Conservation (phyloP, 495 filamentous ascomycete species). For the Hypoxylon subgilvum region DNA sequence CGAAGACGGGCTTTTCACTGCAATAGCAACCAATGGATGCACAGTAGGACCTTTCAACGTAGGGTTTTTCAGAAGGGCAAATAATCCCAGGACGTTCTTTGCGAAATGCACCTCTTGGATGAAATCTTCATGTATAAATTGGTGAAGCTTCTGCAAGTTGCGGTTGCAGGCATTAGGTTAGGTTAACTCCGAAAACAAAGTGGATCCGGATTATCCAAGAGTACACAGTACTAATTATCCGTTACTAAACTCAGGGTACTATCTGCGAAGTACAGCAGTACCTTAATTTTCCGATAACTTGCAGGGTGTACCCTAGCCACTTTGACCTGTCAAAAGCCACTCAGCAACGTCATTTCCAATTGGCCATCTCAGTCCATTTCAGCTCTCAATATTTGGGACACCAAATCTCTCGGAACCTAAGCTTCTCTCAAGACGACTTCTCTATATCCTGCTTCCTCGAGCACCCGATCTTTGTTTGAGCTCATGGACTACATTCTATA, state of each 20-base stretch:
- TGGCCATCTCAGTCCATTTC: conserved; percentile 12
- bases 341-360: conserved; percentile 32
- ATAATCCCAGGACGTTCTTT: not conserved
- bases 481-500: conserved; percentile 6
- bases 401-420: not conserved
- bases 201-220: conserved; percentile 37
- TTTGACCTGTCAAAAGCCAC: conserved; percentile 1
- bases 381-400: conserved; percentile 30
- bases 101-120: not conserved
- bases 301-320: too few relatives aligned
- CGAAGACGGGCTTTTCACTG: too few relatives aligned
- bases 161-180: too few relatives aligned
- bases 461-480: not conserved
- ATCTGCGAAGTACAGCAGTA: too few relatives aligned
- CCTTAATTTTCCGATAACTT: too few relatives aligned
- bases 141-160: conserved; percentile 15
- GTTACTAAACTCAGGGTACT: too few relatives aligned
- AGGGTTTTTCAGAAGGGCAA: too few relatives aligned
- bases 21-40: too few relatives aligned
- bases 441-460: not conserved
- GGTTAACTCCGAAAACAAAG: conserved; percentile 50
- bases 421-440: not conserved
- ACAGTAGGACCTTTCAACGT: too few relatives aligned
- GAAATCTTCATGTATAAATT: conserved; percentile 9
- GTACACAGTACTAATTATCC: not conserved